Conservation (phyloP, 2,329 filamentous ascomycete species). For the Waltergamsia citrina region DNA sequence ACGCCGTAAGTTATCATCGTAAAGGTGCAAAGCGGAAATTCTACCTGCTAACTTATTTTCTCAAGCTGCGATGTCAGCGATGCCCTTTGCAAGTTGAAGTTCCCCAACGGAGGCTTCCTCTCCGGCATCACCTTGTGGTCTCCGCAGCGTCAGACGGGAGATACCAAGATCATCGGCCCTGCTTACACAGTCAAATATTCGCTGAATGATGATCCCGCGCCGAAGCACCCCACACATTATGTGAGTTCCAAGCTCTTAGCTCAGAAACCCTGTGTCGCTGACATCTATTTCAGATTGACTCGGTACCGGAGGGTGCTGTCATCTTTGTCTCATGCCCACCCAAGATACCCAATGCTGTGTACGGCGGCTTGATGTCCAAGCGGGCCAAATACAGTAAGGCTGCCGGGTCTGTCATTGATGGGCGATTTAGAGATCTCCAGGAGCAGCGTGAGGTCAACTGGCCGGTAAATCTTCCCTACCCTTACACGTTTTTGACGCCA, state of each 20-base stretch:
- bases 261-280: not conserved
- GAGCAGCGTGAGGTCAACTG: conserved; percentile 7
- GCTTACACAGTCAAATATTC: conserved; percentile 46
- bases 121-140: conserved; percentile 46
- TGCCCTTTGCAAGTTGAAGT: conserved; percentile 38
- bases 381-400: conserved; percentile 5
- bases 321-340: conserved; percentile 7
- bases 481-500: not conserved
- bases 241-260: conserved; percentile 16
- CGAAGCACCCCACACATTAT: conserved; percentile 35
- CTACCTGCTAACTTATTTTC: not conserved
- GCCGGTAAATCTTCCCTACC: conserved; percentile 5
- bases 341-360: conserved; percentile 5
- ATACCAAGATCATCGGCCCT: conserved; percentile 43
- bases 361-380: conserved; percentile 7
- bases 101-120: conserved; percentile 41
- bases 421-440: conserved; percentile 6
- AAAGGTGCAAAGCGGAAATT: not conserved
- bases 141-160: conserved; percentile 36
- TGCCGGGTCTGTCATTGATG: conserved; percentile 6
- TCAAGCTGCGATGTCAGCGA: conserved; percentile 18
- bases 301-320: conserved; percentile 6
- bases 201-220: conserved; percentile 31
- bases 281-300: conserved; percentile 4
- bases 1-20: conserved; percentile 1